phyloP scores from a whole-genome alignment of 257 asterid genomes.

The Mentha longifolia region DNA sequence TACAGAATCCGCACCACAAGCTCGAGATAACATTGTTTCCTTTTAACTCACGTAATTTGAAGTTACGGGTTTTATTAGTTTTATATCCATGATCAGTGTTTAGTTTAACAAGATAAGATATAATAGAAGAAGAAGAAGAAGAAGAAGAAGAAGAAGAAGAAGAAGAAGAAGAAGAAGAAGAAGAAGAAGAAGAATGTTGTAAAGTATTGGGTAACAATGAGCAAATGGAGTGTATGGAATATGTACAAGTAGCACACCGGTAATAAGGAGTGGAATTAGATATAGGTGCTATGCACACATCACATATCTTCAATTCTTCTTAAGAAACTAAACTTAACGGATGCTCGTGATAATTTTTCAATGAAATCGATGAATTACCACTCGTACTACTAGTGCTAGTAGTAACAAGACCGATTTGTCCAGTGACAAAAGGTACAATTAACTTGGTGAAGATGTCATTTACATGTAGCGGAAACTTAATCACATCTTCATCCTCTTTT shows the following conservation, averaged over 20 bases:
- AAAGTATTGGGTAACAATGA: background rate
- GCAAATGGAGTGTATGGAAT: constrained; percentile 23
- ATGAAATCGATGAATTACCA: background rate
- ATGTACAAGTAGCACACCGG: background rate
- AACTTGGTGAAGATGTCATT: constrained; percentile 6
- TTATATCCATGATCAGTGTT: too few species aligned
- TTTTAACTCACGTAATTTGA: background rate
- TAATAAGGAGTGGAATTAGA: constrained; percentile 23
- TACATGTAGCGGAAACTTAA: constrained; percentile 8
- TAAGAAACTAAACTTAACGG: constrained; percentile 12
- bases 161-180: too few species aligned
- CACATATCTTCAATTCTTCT: background rate
- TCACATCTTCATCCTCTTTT: background rate
- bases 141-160: too few species aligned
- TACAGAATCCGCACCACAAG: background rate
- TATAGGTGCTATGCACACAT: constrained; percentile 8
- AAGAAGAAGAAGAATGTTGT: too few species aligned
- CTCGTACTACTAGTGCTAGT: background rate
- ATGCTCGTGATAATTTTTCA: constrained; percentile 17
- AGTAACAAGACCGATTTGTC: background rate
- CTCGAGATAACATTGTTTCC: background rate
- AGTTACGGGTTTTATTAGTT: background rate
- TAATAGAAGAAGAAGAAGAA: too few species aligned
- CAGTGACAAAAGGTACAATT: constrained; percentile 20
- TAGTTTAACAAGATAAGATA: too few species aligned